phyloP scores from a whole-genome alignment of 306 rosid species.

The Gillenia trifoliata region DNA sequence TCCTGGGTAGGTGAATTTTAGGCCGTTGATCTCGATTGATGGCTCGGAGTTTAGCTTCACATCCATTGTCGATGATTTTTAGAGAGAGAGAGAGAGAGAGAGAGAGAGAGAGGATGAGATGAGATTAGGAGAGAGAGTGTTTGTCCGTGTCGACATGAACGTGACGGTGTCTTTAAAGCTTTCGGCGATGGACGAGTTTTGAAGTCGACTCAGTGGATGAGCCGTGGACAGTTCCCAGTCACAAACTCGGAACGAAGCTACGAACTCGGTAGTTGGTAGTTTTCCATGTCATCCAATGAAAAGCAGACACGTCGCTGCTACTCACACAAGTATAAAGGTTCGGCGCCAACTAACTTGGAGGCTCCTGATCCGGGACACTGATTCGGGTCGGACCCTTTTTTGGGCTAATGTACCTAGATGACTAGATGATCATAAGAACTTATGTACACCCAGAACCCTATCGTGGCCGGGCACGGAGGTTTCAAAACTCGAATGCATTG shows the following conservation, averaged over 20 bases:
- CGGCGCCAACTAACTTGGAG: no score
- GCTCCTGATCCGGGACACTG: no score
- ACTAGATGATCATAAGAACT: no score
- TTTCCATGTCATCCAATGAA: neutral
- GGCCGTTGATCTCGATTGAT: slow-evolving; percentile 49
- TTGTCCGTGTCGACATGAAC: neutral
- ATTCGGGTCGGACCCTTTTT: no score
- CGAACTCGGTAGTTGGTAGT: neutral
- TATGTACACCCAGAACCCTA: no score
- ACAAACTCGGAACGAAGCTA: neutral
- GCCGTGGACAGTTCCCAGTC: slow-evolving; percentile 9
- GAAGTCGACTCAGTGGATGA: neutral
- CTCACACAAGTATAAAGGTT: no score
- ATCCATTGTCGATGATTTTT: slow-evolving; percentile 27
- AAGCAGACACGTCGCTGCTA: neutral
- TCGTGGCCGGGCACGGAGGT: no score
- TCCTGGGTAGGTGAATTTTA: slow-evolving; percentile 82
- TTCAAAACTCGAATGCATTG: no score
- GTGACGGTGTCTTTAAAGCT: neutral
- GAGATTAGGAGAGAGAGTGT: neutral
- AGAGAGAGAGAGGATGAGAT: neutral
- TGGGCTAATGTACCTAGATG: no score
- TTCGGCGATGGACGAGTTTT: slow-evolving; percentile 4
- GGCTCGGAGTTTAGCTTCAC: slow-evolving; percentile 23
- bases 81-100: neutral